These are phyloP conservation scores for Isabelozyma rhagii DNA, from an alignment of 805 yeast species.

Conservation along the genomic window DNA sequence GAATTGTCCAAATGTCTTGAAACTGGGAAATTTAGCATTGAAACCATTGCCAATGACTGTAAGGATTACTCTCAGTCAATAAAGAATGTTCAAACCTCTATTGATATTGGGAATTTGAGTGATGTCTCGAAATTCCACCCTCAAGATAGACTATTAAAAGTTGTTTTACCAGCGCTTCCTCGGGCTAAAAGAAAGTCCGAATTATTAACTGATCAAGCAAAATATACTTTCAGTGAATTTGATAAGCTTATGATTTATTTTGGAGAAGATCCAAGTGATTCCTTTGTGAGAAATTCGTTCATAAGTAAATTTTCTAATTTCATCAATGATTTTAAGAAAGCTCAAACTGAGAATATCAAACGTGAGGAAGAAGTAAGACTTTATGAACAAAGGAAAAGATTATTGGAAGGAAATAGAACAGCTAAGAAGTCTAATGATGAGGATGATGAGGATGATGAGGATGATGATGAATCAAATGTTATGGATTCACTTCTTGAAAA, in stretches of 20 bases:
- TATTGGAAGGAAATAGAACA: conserved; percentile 48
- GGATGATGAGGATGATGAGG: conserved; percentile 28
- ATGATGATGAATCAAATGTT: conserved; percentile 49
- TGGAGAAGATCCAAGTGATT: conserved; percentile 65
- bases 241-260: conserved; percentile 62
- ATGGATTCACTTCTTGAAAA: conserved; percentile 88
- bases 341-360: conserved; percentile 60
- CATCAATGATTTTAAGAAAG: conserved; percentile 58
- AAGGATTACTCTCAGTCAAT: conserved; percentile 50
- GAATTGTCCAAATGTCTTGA: conserved; percentile 54
- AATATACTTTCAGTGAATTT: conserved; percentile 48
- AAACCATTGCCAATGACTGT: conserved; percentile 59
- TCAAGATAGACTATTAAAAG: conserved; percentile 54
- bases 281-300: conserved; percentile 55
- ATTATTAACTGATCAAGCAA: conserved; percentile 48
- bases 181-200: conserved; percentile 54
- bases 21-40: conserved; percentile 60
- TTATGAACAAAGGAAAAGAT: conserved; percentile 72
- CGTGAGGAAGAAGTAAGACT: conserved; percentile 66
- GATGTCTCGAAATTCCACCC: conserved; percentile 65
- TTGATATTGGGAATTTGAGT: conserved; percentile 63
- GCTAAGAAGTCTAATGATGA: conserved; percentile 16
- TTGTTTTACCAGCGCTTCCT: conserved; percentile 50
- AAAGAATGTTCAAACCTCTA: conserved; percentile 48
- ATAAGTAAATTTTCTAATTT: conserved; percentile 61